Evolutionary conservation across 2,329 filamentous ascomycete species (phyloP).

Genomic region (Colletotrichum tamarilloi): DNA sequence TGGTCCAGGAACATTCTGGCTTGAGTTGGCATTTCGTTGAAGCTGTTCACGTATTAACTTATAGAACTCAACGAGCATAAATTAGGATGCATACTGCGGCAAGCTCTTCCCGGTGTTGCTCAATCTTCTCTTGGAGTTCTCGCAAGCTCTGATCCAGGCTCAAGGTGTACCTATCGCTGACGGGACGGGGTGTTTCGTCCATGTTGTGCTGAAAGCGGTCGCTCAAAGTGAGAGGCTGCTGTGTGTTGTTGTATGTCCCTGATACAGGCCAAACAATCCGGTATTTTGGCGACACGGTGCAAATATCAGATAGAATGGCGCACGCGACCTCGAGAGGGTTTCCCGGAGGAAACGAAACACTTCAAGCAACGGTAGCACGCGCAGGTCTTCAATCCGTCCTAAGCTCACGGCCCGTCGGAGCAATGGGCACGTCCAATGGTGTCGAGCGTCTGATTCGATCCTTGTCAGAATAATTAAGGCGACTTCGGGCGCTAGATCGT

Average conservation of each 20-base stretch:
- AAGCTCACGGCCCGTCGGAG: slow-evolving; percentile 24
- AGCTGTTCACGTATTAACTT: slow-evolving; percentile 36
- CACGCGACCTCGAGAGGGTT: slow-evolving; percentile 20
- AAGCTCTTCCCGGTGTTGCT: slow-evolving; percentile 64
- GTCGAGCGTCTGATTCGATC: slow-evolving; percentile 22
- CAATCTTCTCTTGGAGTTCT: slow-evolving; percentile 70
- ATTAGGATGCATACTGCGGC: slow-evolving; percentile 33
- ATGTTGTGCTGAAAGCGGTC: slow-evolving; percentile 6
- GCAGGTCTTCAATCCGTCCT: slow-evolving; percentile 6
- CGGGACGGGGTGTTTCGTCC: slow-evolving; percentile 9
- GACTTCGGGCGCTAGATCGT: slow-evolving; percentile 29
- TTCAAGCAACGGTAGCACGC: slow-evolving; percentile 28
- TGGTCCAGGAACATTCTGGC: slow-evolving; percentile 6
- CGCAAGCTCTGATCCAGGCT: slow-evolving; percentile 75
- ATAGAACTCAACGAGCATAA: background rate
- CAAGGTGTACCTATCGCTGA: slow-evolving; percentile 55
- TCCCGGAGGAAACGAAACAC: slow-evolving; percentile 34
- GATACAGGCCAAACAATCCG: slow-evolving; percentile 21
- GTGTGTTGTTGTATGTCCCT: background rate
- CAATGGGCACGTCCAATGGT: slow-evolving; percentile 11
- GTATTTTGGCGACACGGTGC: slow-evolving; percentile 22
- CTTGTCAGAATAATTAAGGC: slow-evolving; percentile 27
- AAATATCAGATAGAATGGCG: background rate
- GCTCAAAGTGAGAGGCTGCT: slow-evolving; percentile 6
- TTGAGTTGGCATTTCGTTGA: slow-evolving; percentile 18